Evolutionary conservation across 345 rosid genomes (phyloP).

Genomic region (Mercurialis annua): DNA sequence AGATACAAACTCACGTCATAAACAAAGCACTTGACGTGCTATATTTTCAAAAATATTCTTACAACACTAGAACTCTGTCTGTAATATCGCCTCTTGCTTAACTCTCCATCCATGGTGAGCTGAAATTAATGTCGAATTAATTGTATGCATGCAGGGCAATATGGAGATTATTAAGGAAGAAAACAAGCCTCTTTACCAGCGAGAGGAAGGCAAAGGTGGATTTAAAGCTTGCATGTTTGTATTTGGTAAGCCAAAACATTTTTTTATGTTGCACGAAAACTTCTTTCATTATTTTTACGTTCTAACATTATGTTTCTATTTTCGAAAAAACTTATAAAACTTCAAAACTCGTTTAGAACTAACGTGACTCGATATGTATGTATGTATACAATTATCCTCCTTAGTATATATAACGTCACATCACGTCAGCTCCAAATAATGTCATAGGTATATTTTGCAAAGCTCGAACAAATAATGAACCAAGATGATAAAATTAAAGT

Average conservation of each 20-base stretch:
- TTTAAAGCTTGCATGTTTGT: constrained; percentile 24
- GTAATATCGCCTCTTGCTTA: neutral
- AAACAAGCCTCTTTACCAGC: neutral
- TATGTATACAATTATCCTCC: too few species aligned
- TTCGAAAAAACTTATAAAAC: too few species aligned
- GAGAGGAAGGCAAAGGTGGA: constrained; percentile 18
- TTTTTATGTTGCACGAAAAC: too few species aligned
- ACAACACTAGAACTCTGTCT: neutral
- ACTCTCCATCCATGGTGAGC: neutral
- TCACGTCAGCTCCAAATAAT: too few species aligned
- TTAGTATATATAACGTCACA: too few species aligned
- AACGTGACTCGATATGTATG: neutral
- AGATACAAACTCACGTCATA: constrained; percentile 1
- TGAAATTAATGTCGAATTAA: neutral
- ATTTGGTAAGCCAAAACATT: constrained; percentile 41
- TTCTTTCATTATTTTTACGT: too few species aligned
- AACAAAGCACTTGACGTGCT: constrained; percentile 1
- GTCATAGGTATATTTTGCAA: too few species aligned
- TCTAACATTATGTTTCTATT: too few species aligned
- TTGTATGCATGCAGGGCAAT: constrained; percentile 12
- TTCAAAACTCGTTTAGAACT: neutral
- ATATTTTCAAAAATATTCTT: neutral
- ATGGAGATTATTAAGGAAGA: constrained; percentile 17
- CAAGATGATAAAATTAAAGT: too few species aligned
- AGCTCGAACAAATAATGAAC: too few species aligned